These are phyloP conservation scores for Metarhizium sp. DNA, from an alignment of 2,329 filamentous ascomycete genomes.

Conservation along the genomic window DNA sequence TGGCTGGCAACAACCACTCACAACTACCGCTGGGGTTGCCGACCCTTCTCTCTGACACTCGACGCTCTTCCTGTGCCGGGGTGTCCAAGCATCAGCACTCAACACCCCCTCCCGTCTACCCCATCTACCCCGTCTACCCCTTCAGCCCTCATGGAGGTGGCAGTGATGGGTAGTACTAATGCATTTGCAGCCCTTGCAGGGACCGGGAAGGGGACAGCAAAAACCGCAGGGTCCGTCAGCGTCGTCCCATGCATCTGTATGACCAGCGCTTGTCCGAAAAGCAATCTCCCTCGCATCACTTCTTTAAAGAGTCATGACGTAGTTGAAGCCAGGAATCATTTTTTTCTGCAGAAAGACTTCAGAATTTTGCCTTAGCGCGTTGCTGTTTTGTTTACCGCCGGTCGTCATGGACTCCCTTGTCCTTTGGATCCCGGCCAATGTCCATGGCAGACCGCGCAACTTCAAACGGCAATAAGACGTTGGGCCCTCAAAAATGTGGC, in stretches of 20 bases:
- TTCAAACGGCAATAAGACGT: too few species aligned
- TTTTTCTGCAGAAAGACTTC: neutral
- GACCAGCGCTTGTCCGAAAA: neutral
- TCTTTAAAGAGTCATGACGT: slow-evolving; percentile 2
- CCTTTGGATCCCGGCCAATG: too few species aligned
- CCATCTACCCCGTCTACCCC: neutral
- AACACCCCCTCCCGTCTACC: neutral
- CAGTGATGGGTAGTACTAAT: neutral
- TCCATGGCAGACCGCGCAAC: too few species aligned
- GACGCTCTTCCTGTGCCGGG: neutral
- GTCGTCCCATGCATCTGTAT: neutral
- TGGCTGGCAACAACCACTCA: neutral
- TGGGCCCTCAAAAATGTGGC: too few species aligned
- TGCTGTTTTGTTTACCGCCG: neutral
- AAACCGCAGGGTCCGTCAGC: neutral
- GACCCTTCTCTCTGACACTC: neutral
- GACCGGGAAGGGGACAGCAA: neutral
- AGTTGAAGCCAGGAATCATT: neutral
- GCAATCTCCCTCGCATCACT: neutral
- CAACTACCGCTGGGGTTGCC: neutral
- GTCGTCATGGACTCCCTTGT: too few species aligned
- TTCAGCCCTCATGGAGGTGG: neutral
- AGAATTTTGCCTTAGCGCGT: neutral
- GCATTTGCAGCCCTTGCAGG: neutral
- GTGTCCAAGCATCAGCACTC: neutral